Base-by-base conservation (phyloP, 352 stramenopile genomes). In the Thalassiosira mediterranea region DNA sequence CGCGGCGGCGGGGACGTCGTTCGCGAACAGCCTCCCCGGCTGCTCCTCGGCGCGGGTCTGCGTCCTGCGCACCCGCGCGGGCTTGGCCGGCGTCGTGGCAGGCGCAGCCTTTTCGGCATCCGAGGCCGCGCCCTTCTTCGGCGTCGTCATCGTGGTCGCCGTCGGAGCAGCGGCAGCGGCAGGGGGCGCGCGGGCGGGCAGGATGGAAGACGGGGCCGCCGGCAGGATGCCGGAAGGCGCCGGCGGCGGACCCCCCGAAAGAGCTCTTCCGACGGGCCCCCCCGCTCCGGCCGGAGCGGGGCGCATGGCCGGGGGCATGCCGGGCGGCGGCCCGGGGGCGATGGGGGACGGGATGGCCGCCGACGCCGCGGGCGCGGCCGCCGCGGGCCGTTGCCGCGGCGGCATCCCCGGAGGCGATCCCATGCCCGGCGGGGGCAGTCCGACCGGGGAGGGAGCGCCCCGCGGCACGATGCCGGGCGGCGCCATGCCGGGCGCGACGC, bases 1-100 rank as follows among this genome's bases (percentile, higher is more conserved):
- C 49, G 49, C 32, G 7, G 64, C 49, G 28, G 72, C 72, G 13
- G 62, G 32, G 10, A 86, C 54, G 44, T 84, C 62, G 40, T 90
- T 88, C 28, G 81, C 81, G 42, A 88, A 60, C 26, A 92, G 44
- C 48, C 79, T 72, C 49, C 86, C 86, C 7, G 86, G 83, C 66
- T 92, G 86, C 57, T 90, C 67, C 28, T 90, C 67, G 10, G 84
- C 49, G 34, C 79, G 73, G 25, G 84, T 90, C 57, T 72, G 63
- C 17, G 38, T 75, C 38, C 72, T 19, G 11, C 72, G 58, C 38
- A 61, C n/a, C 37, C 67, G 74, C n/a, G 51, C n/a, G 32, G 49
- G 56, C 68, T 68, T 81, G 19, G 59, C 40, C 23, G 58, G 48
- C 17, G 64, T 58, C 34, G 48, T 72, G 38, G 34, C 37, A 61